Evolutionary conservation across 163 green algal genomes (phyloP), one percentile per base, ranked within the genome.

Genomic region (Prototheca cutis): DNA sequence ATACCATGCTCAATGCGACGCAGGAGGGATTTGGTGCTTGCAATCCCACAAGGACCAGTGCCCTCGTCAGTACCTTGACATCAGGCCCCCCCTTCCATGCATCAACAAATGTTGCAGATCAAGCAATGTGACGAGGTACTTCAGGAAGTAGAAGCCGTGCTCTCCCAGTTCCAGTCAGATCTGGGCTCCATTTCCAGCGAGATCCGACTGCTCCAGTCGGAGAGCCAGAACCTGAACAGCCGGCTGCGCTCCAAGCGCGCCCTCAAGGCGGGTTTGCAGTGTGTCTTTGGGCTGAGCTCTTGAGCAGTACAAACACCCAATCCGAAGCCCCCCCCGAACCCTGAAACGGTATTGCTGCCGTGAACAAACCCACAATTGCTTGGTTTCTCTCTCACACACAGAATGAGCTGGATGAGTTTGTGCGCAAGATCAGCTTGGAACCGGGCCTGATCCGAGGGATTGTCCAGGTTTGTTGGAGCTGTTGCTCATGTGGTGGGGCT

Each of bases 201-300:
- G 69, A 98, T 98, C 58, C 69, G 84, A 10, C 61, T 75, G 55
- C 83, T 98, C 61, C 91, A 98, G 72, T 80, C 87, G 55, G 84
- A 95, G 73, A 84, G 61, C 3, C 66, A 85, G 56, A 79, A 56
- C 40, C 94, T 98, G 90, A 84, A 74, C 61, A 77, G 87, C 25
- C 86, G 88, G 72, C 82, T 97, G 15, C 73, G 72, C 21, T 96
- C 95, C 78, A 65, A 89, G 6, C 78, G 70, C 5, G 58, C 70
- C 10, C 17, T 51, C 42, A 51, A 51, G 42, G 42, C 17, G 42
- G 25, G n/a, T n/a, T n/a, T n/a, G n/a, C n/a, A n/a, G n/a, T n/a
- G n/a, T n/a, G n/a, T n/a, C n/a, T n/a, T n/a, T n/a, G n/a, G n/a
- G n/a, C n/a, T n/a, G n/a, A n/a, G n/a, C n/a, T n/a, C n/a, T n/a